phyloP scores from a whole-genome alignment of 495 filamentous ascomycete genomes.

The Aspergillus biplanus region DNA sequence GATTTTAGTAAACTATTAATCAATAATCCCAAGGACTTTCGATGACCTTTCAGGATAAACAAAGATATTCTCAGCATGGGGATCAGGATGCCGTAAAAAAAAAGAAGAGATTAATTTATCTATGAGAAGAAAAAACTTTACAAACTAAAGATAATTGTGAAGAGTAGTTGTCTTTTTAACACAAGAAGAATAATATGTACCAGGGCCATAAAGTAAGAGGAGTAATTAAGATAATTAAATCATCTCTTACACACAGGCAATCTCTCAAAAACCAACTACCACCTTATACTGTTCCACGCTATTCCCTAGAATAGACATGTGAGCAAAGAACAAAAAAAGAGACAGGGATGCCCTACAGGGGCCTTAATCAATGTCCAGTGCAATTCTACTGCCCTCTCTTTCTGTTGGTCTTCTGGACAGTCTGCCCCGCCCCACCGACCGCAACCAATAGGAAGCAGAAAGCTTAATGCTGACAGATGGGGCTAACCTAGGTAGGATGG shows the following conservation, averaged over 20 bases:
- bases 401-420: no score
- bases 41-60: constrained; percentile 33
- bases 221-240: constrained; percentile 27
- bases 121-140: constrained; percentile 30
- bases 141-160: constrained; percentile 31
- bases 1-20: constrained; percentile 38
- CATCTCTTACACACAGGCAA: constrained; percentile 30
- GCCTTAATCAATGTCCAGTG: constrained; percentile 32
- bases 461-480: no score
- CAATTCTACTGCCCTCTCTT: constrained; percentile 28
- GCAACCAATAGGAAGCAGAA: constrained; percentile 1
- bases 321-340: background rate
- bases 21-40: constrained; percentile 37
- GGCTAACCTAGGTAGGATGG: no score
- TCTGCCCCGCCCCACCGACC: no score
- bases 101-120: constrained; percentile 28
- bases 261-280: constrained; percentile 34
- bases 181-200: constrained; percentile 31
- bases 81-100: constrained; percentile 41
- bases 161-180: constrained; percentile 33
- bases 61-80: constrained; percentile 45
- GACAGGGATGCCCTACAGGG: constrained; percentile 31
- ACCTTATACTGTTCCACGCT: constrained; percentile 29
- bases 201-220: constrained; percentile 35
- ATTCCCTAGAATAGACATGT: constrained; percentile 28